Evolutionary conservation across 2,329 filamentous ascomycete species (phyloP).

Genomic region (Chrysoporthe austroafricana): DNA sequence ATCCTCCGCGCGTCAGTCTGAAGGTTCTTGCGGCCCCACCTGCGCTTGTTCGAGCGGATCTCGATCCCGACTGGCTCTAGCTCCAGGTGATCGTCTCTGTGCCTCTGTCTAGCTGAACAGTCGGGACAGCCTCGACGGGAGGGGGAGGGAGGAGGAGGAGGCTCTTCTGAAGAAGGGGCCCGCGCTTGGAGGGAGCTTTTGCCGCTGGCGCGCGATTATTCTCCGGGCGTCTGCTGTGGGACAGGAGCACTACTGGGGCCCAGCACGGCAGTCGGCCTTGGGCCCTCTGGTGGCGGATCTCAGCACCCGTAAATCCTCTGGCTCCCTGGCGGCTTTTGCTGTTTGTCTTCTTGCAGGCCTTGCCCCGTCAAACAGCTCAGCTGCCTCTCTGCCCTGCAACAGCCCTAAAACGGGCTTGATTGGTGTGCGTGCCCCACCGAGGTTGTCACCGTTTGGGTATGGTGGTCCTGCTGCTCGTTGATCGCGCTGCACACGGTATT

Average conservation of each 20-base stretch:
- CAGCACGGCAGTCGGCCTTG: not conserved
- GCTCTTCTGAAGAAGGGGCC: not conserved
- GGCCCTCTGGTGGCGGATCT: too few relatives aligned
- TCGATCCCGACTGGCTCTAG: not conserved
- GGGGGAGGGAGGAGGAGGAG: not conserved
- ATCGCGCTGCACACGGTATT: not conserved
- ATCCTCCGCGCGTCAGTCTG: constrained; percentile 12
- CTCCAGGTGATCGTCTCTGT: not conserved
- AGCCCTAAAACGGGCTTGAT: constrained; percentile 13
- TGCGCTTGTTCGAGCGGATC: not conserved
- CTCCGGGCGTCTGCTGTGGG: constrained; percentile 5
- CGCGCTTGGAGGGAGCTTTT: constrained; percentile 11
- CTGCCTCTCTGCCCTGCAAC: constrained; percentile 24
- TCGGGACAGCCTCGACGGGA: not conserved
- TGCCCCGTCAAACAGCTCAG: constrained; percentile 1
- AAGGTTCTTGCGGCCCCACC: not conserved
- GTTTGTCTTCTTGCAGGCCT: constrained; percentile 19
- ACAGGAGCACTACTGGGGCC: not conserved
- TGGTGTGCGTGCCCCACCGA: not conserved
- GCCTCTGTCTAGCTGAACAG: not conserved
- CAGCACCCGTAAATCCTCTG: too few relatives aligned
- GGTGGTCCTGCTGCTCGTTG: not conserved
- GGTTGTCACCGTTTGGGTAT: not conserved
- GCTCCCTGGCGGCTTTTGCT: not conserved
- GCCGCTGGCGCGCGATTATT: constrained; percentile 19